phyloP scores from a whole-genome alignment of 148 eudicot species.

The Rhododendron simsii region DNA sequence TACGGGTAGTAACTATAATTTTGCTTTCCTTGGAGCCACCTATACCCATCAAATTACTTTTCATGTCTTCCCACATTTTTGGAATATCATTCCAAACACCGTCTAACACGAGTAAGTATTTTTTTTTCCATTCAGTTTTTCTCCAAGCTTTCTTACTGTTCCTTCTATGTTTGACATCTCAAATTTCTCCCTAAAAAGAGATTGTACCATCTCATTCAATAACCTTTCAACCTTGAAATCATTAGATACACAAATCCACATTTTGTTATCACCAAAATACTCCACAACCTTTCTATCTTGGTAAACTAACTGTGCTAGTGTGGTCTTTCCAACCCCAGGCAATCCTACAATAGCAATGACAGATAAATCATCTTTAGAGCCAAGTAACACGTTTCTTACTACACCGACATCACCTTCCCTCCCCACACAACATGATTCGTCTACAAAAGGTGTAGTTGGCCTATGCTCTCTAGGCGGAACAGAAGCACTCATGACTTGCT shows the following conservation, averaged over 20 bases:
- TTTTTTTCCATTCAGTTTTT: background rate
- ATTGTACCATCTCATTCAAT: no score
- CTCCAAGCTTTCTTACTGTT: background rate
- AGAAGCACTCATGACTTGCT: background rate
- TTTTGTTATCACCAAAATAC: background rate
- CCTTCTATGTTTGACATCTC: background rate
- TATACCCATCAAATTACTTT: background rate
- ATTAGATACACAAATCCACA: background rate
- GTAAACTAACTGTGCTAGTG: background rate
- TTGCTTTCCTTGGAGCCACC: no score
- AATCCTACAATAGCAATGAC: background rate
- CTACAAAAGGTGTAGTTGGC: background rate
- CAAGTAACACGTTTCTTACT: background rate
- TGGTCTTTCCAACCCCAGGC: background rate
- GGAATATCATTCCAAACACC: slow-evolving; percentile 5
- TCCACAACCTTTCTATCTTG: background rate
- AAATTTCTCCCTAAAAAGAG: background rate
- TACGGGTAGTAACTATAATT: slow-evolving; percentile 15
- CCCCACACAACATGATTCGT: background rate
- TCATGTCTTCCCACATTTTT: background rate
- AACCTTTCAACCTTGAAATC: background rate
- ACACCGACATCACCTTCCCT: background rate
- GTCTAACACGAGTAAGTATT: slow-evolving; percentile 18
- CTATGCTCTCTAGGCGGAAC: background rate
- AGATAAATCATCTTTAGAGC: background rate